Conservation (phyloP, 2,329 filamentous ascomycete species). For the Metarhizium robertsii region DNA sequence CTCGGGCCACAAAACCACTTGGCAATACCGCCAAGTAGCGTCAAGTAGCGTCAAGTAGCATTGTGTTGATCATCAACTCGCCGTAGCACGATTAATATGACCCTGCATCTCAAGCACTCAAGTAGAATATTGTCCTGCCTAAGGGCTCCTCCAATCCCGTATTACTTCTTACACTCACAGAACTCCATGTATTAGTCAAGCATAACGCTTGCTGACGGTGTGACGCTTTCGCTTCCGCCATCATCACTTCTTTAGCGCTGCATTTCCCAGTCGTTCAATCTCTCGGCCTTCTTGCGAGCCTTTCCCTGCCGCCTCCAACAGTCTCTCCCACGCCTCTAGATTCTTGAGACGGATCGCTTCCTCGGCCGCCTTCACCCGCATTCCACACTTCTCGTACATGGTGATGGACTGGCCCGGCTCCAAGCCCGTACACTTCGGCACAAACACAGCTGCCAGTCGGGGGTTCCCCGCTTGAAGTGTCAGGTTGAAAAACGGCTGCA, state of each 20-base stretch:
- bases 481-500: slow-evolving; percentile 85
- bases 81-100: no score
- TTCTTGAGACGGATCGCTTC: slow-evolving; percentile 82
- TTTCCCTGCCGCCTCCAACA: slow-evolving; percentile 65
- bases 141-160: no score
- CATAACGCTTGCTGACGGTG: no score
- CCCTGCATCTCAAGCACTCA: no score
- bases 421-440: slow-evolving; percentile 75
- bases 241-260: slow-evolving; percentile 38
- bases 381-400: slow-evolving; percentile 96
- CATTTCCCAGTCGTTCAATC: slow-evolving; percentile 69
- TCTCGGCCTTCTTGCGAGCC: slow-evolving; percentile 60
- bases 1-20: no score
- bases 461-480: slow-evolving; percentile 83
- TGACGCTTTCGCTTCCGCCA: background rate
- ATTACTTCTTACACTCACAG: no score
- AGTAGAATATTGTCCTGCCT: no score
- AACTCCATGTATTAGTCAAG: no score
- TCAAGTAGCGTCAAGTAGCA: no score
- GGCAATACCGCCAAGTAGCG: no score
- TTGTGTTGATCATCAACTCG: no score
- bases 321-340: slow-evolving; percentile 59
- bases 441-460: slow-evolving; percentile 71
- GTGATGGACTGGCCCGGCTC: slow-evolving; percentile 61
- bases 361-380: slow-evolving; percentile 81